A percentile compares a stretch with the other conserved stretches of the same genome.
These are phyloP conservation scores for Fusarium avenaceum DNA, from an alignment of 2,329 filamentous ascomycete species.

Conservation along the genomic window DNA sequence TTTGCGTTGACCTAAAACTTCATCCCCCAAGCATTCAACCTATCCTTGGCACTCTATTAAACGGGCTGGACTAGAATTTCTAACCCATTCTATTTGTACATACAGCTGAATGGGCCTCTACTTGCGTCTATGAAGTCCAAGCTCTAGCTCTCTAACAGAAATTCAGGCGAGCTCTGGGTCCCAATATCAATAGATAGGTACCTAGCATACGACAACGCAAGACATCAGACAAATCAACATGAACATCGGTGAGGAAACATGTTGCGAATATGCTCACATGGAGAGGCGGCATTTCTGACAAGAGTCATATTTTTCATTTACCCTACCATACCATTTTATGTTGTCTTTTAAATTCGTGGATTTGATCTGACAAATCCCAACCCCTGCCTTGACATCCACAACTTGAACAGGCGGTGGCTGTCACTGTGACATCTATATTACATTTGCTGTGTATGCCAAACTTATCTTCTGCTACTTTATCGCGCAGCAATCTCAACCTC, in stretches of 20 bases:
- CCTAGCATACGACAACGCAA: background rate
- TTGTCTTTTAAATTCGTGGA: conserved; percentile 26
- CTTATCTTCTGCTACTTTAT: conserved; percentile 42
- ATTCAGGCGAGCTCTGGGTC: conserved; percentile 20
- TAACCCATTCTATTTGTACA: background rate
- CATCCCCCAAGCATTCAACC: background rate
- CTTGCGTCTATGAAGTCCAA: background rate
- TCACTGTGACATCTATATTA: conserved; percentile 41
- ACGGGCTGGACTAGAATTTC: conserved; percentile 3
- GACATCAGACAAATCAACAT: background rate
- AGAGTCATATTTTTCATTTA: conserved; percentile 19
- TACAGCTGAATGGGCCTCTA: background rate
- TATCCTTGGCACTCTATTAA: conserved; percentile 6
- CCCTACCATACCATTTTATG: conserved; percentile 18
- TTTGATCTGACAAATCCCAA: conserved; percentile 25
- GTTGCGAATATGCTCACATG: background rate
- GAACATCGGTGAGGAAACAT: background rate
- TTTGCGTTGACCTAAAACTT: background rate
- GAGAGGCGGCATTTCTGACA: background rate
- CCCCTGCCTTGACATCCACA: conserved; percentile 22
- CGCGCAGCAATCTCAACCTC: conserved; percentile 64
- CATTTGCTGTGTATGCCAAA: conserved; percentile 33
- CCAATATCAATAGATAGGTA: background rate
- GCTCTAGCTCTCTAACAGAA: conserved; percentile 20
- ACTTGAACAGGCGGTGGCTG: conserved; percentile 6